A percentile compares a stretch with the other conserved stretches of the same genome.
phyloP scores from a whole-genome alignment of 1,139 yeast genomes.

The Lodderomyces margitis region DNA sequence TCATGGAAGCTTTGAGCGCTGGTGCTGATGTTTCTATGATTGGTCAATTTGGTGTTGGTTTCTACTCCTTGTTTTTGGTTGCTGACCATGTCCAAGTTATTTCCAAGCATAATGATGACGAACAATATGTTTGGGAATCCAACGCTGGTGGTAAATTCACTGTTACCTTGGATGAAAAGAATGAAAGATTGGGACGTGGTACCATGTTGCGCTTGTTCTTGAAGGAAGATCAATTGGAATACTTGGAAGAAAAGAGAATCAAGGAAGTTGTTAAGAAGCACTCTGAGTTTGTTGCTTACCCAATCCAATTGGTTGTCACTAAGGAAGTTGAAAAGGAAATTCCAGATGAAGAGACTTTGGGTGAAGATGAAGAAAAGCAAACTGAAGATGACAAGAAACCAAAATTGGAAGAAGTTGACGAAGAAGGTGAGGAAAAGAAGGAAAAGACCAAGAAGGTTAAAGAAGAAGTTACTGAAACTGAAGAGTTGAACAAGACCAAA shows the following conservation, averaged over 20 bases:
- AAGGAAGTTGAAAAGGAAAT: constrained; percentile 98
- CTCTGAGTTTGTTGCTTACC: constrained; percentile 99
- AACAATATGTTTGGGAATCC: constrained; percentile 99
- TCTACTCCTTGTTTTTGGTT: constrained; percentile 98
- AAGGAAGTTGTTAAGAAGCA: constrained; percentile 99
- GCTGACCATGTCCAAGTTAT: constrained; percentile 99
- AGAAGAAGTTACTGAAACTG: constrained; percentile 84
- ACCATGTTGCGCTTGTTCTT: constrained; percentile 91
- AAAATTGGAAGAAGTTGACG: constrained; percentile 71
- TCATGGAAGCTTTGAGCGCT: constrained; percentile 98
- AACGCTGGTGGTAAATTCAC: constrained; percentile 99
- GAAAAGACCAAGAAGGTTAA: constrained; percentile 73
- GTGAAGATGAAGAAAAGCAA: constrained; percentile 51
- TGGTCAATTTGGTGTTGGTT: constrained; percentile 99
- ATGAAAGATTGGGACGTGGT: constrained; percentile 93
- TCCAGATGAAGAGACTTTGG: constrained; percentile 69
- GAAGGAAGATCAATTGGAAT: constrained; percentile 98
- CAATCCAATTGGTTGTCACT: constrained; percentile 97
- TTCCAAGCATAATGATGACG: constrained; percentile 98
- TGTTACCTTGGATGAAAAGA: constrained; percentile 83
- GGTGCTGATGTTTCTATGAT: constrained; percentile 99
- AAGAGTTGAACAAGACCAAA: constrained; percentile 98
- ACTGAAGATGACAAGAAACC: constrained; percentile 48
- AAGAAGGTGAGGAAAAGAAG: constrained; percentile 67
- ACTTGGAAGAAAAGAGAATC: constrained; percentile 98